Evolutionary conservation across 495 filamentous ascomycete genomes (phyloP).

Genomic region (Neurospora tetrasperma): DNA sequence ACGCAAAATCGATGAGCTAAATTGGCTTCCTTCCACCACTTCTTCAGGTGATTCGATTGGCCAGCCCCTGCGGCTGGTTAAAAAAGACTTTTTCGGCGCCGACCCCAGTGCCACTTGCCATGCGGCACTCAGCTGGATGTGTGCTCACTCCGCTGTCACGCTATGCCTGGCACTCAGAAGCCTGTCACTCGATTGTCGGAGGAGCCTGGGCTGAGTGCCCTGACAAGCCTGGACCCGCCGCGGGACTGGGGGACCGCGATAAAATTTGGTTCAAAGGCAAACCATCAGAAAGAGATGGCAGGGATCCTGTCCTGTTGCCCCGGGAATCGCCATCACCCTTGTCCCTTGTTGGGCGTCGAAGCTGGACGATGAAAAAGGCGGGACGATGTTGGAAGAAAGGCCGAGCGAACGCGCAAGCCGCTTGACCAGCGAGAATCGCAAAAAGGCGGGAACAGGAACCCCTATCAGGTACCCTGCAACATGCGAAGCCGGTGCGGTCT

Average conservation of each 20-base stretch:
- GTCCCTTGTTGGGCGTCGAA: neutral
- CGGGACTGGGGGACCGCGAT: neutral
- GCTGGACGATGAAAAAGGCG: neutral
- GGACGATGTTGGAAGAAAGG: neutral
- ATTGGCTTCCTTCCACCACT: neutral
- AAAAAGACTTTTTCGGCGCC: neutral
- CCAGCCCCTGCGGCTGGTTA: neutral
- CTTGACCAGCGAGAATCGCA: neutral
- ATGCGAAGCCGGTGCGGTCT: neutral
- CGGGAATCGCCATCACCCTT: neutral
- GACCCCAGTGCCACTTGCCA: neutral
- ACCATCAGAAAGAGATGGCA: neutral
- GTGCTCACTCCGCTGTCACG: neutral
- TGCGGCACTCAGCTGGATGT: neutral
- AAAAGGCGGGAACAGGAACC: neutral
- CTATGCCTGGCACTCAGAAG: neutral
- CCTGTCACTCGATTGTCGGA: neutral
- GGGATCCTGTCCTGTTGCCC: neutral
- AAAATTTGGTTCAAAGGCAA: neutral
- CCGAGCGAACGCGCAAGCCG: neutral
- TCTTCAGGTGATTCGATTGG: neutral
- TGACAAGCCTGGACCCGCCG: neutral
- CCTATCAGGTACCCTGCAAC: constrained; percentile 6
- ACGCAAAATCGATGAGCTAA: neutral
- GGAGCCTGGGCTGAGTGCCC: neutral